Base-by-base conservation (phyloP, 2,329 filamentous ascomycete genomes). In the Calonectria honghensis region DNA sequence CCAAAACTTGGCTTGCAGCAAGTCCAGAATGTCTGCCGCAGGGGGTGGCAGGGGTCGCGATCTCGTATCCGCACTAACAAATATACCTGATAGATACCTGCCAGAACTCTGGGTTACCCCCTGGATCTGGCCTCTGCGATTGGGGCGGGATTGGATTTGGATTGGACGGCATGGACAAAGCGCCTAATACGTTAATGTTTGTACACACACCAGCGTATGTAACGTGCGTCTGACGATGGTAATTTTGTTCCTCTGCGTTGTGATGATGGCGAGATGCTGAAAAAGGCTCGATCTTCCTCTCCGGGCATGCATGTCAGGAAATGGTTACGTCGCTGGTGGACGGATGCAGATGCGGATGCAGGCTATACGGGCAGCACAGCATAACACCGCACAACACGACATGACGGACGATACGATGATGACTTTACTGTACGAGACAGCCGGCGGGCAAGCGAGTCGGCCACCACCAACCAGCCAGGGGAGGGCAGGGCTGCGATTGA, bases 11-110 rank as follows among this genome's bases (percentile, higher is more conserved):
- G 70, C 65, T 54, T 68, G 51, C 50, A 35, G 29, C 65, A 79
- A 78, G 78, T 79, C 79, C 45, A 71, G 27, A 39, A 54, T 50
- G 39, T 27, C 29, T 39, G 73, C 66, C 72, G 70, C 68, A 59
- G 51, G 72, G 69, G 41, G 54, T 31, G 66, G 39, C 72, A 75
- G 73, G 76, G 79, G 69, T 75, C 67, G 70, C 68, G 76, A 76
- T 77, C 81, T 82, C 81, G 81, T 81, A 82, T 82, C 77, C 73
- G 69, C 76, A 66, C 78, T 82, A 82, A 79, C 81, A 82, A 65
- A 73, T 70, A 51, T 81, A 79, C 79, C 54, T 70, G 45, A n/a
- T n/a, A 51, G 73, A 11, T 75, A 76, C 76, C 66, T 72, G 75
- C 72, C 73, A 76, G 14, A 59, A 67, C 37, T 51, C 52, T 13